Base-by-base conservation (phyloP, 768 basidiomycete genomes). In the Boletus eberwhitei region DNA sequence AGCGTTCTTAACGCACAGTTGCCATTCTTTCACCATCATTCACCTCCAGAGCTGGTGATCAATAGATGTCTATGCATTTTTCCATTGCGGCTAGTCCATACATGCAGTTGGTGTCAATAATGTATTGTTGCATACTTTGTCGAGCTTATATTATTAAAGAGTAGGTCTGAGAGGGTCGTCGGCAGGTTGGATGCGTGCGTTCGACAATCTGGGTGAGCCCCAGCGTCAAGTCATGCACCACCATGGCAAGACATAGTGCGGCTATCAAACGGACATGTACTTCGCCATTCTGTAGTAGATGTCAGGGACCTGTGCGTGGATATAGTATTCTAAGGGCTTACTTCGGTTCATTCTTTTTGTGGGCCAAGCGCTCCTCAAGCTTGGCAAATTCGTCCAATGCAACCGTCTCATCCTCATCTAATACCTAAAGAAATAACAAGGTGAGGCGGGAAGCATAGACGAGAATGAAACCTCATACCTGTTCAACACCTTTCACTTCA, bases 401-500 rank as follows among this genome's bases (percentile, higher is more conserved):
- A 44, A 98, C 81, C 34, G 79, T 74, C 69, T 98, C 97, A 62
- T 98, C 97, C 60, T 88, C 82, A 64, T 93, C 95, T 48, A 98
- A 70, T 7, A 98, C 79, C 94, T 98, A 63, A 37, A 41, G 19
- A 38, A 16, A 19, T 9, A 36, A 11, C 22, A 36, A 8, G 9
- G 35, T 66, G 17, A 72, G 52, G 21, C 29, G 39, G 53, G 29
- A 31, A 22, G 21, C 0, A 11, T 37, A 39, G 19, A 8, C 21
- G 8, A 40, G n/a, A 36, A 36, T 24, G 8, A 52, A 47, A 13
- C 5, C 16, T 65, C 36, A 60, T 59, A 86, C 91, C 82, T 95
- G 90, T 63, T 93, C 88, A 8, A 95, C 90, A 24, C 85, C 88
- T 71, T 93, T 90, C 37, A 96, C 93, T 73, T 96, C 91, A 2